Evolutionary conservation across 2,329 filamentous ascomycete species (phyloP), one percentile per base, ranked within the genome.

Genomic region (Xylaria sp.): DNA sequence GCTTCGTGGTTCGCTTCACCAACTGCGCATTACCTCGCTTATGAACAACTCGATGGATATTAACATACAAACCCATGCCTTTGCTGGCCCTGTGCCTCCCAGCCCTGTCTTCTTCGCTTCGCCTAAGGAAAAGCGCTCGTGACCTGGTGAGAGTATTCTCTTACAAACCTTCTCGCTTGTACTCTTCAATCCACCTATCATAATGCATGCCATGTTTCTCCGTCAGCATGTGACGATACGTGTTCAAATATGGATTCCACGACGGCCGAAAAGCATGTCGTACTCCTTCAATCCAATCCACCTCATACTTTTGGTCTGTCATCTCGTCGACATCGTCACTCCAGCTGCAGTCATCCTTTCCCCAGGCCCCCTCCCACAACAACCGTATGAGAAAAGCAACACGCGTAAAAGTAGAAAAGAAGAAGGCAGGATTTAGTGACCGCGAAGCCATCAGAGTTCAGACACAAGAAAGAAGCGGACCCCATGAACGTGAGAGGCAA

Each of bases 341-440:
- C 11, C 42, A 49, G 57, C 57, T 56, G 66, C 63, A 25, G 44
- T 60, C 55, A 49, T 62, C 47, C 27, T 39, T 63, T 61, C 60
- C 61, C 50, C 67, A 51, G 55, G 38, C 55, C 67, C 39, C 61
- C 39, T 15, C 13, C 17, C 27, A 15, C 3, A 42, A 57, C 56
- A 66, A 65, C 47, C 63, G 49, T 63, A 45, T 38, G 63, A 70
- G 47, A 70, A 70, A 69, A 71, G 60, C 58, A 66, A 61, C 63
- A 33, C 20, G 33, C n/a, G 15, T 29, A 60, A 66, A 63, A 22
- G 3, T 11, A 31, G 25, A 51, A 51, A 51, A 11, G 27, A 33
- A 31, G 17, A 33, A 61, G 27, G 49, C n/a, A 44, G 20, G 27
- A 50, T 9, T 27, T 38, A 13, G 36, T 60, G 31, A 38, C 47